phyloP scores from a whole-genome alignment of 805 yeast genomes.

The Saturnispora sanitii region DNA sequence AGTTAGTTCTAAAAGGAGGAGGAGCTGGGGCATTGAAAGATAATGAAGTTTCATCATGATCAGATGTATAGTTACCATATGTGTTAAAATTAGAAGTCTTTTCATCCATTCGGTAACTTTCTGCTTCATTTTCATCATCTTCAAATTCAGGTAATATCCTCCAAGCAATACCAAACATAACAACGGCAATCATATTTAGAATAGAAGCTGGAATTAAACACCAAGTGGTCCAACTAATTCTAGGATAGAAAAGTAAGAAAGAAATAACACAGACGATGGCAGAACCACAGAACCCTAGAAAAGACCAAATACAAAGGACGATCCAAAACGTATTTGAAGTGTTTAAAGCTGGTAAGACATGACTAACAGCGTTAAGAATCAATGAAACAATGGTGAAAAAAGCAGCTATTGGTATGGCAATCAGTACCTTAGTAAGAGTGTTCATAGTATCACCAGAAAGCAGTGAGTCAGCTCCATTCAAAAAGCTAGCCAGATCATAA shows the following conservation, averaged over 20 bases:
- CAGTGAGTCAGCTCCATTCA: conserved; percentile 32
- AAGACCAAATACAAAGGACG: conserved; percentile 34
- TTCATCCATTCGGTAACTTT: neutral
- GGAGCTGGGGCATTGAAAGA: neutral
- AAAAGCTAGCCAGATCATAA: conserved; percentile 29
- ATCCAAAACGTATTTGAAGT: conserved; percentile 27
- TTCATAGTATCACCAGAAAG: conserved; percentile 37
- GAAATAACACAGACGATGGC: conserved; percentile 45
- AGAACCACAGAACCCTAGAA: conserved; percentile 44
- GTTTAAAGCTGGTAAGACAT: neutral
- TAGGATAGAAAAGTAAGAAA: conserved; percentile 53
- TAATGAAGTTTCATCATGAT: neutral
- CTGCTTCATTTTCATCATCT: neutral
- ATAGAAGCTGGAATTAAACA: conserved; percentile 57
- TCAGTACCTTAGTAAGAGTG: conserved; percentile 42
- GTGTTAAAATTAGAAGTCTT: neutral
- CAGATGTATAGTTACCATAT: neutral
- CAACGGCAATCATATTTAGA: conserved; percentile 40
- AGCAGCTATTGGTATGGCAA: conserved; percentile 58
- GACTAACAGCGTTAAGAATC: conserved; percentile 28
- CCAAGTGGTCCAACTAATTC: conserved; percentile 67
- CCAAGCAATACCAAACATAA: conserved; percentile 36
- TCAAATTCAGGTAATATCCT: conserved; percentile 12
- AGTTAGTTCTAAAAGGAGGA: neutral
- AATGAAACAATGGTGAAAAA: conserved; percentile 45